Evolutionary conservation across 2,329 filamentous ascomycete species (phyloP).

Genomic region (Alternaria arborescens): DNA sequence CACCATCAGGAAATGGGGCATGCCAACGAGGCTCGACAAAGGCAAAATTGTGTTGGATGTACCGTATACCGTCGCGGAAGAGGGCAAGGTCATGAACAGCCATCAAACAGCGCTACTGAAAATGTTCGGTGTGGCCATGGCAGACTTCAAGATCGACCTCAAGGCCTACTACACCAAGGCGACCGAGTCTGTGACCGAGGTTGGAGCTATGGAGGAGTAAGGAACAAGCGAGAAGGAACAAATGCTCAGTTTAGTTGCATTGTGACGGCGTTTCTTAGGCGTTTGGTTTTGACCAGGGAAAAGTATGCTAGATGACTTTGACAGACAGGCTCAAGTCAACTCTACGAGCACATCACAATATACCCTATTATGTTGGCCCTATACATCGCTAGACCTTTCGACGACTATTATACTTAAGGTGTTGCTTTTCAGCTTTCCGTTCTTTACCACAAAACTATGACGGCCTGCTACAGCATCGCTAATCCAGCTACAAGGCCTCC

Average conservation of each 20-base stretch:
- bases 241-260: conserved; percentile 24
- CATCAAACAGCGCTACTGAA: conserved; percentile 93
- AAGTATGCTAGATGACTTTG: conserved; percentile 25
- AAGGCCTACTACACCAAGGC: conserved; percentile 66
- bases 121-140: conserved; percentile 88
- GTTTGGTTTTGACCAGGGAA: conserved; percentile 28
- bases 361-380: conserved; percentile 33
- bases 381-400: not conserved
- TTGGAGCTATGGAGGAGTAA: conserved; percentile 59
- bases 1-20: conserved; percentile 84
- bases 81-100: conserved; percentile 85
- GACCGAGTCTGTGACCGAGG: conserved; percentile 58
- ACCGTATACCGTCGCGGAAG: conserved; percentile 79
- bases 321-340: conserved; percentile 12
- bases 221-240: not conserved
- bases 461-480: conserved; percentile 21
- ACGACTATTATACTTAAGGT: not conserved
- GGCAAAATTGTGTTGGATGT: conserved; percentile 83
- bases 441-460: not conserved
- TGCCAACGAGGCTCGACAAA: conserved; percentile 88
- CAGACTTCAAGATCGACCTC: conserved; percentile 86
- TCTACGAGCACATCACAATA: conserved; percentile 34
- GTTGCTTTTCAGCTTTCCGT: not conserved
- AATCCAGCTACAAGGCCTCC: conserved; percentile 35
- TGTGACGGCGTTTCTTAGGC: conserved; percentile 36